Evolutionary conservation across 2,329 filamentous ascomycete genomes (phyloP).

Genomic region (Cordyceps fumosorosea): DNA sequence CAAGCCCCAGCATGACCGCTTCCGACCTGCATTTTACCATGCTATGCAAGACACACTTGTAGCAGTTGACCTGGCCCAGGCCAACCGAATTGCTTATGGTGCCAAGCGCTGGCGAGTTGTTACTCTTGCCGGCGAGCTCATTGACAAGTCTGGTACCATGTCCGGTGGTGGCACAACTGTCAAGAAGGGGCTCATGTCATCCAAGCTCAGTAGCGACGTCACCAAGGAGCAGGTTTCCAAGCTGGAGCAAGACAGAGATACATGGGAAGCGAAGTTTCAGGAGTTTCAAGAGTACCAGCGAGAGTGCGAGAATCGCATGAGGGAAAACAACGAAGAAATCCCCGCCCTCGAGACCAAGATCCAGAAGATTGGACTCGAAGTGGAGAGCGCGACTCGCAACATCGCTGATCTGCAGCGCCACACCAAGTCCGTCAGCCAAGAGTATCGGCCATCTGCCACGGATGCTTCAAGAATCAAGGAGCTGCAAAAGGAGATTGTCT

Average conservation of each 20-base stretch:
- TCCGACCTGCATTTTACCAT: constrained; percentile 88
- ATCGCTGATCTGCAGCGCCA: constrained; percentile 77
- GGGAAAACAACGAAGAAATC: constrained; percentile 67
- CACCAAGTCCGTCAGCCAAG: constrained; percentile 74
- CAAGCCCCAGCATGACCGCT: constrained; percentile 78
- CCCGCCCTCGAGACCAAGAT: constrained; percentile 83
- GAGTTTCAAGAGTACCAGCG: constrained; percentile 80
- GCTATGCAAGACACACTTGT: constrained; percentile 93
- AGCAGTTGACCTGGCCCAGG: constrained; percentile 86
- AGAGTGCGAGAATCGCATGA: constrained; percentile 67
- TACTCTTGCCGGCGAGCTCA: constrained; percentile 88
- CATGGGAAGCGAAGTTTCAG: constrained; percentile 74
- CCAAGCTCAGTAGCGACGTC: constrained; percentile 81
- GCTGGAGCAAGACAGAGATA: constrained; percentile 80
- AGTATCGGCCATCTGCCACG: constrained; percentile 72
- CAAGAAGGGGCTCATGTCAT: constrained; percentile 92
- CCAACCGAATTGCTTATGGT: constrained; percentile 93
- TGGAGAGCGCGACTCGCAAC: constrained; percentile 81
- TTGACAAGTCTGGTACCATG: constrained; percentile 98
- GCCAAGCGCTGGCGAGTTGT: constrained; percentile 93
- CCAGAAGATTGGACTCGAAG: constrained; percentile 82
- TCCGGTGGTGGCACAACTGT: constrained; percentile 89
- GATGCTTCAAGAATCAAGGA: constrained; percentile 68
- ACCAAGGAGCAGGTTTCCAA: constrained; percentile 83
- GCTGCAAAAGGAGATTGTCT: constrained; percentile 71